Evolutionary conservation across 257 asterid species (phyloP).

Genomic region (Striga asiatica): DNA sequence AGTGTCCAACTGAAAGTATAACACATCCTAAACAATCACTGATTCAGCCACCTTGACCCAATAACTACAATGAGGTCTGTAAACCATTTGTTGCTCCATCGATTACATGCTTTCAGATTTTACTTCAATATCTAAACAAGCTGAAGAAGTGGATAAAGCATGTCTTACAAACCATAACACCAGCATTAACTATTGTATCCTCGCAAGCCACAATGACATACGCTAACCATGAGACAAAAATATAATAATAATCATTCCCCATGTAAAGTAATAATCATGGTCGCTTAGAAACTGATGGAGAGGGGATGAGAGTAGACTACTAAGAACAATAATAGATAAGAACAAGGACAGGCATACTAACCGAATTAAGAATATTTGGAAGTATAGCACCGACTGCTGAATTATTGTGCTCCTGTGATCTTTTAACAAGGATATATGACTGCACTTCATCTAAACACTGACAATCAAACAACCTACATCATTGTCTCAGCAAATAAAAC

Average conservation of each 20-base stretch:
- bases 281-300: not conserved
- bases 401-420: slow-evolving; percentile 38
- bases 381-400: slow-evolving; percentile 21
- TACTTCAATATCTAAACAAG: slow-evolving; percentile 1
- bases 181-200: not conserved
- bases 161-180: not conserved
- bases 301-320: not conserved
- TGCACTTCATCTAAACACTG: slow-evolving; percentile 95
- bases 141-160: not conserved
- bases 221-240: not conserved
- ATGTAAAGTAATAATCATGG: not conserved
- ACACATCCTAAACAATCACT: not conserved
- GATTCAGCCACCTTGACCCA: not conserved
- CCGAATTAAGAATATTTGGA: slow-evolving; percentile 46
- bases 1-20: slow-evolving; percentile 5
- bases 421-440: slow-evolving; percentile 63
- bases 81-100: not conserved
- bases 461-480: slow-evolving; percentile 13
- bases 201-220: not conserved
- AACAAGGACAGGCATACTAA: slow-evolving; percentile 26
- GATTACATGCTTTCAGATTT: slow-evolving; percentile 13
- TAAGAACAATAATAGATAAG: not conserved
- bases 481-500: slow-evolving; percentile 11
- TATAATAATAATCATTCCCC: slow-evolving; percentile 5
- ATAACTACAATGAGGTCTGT: not conserved